Percentiles rank a stretch among this genome's conserved stretches.
Conservation (phyloP, 306 rosid species). For the Cicer chorassanicum region DNA sequence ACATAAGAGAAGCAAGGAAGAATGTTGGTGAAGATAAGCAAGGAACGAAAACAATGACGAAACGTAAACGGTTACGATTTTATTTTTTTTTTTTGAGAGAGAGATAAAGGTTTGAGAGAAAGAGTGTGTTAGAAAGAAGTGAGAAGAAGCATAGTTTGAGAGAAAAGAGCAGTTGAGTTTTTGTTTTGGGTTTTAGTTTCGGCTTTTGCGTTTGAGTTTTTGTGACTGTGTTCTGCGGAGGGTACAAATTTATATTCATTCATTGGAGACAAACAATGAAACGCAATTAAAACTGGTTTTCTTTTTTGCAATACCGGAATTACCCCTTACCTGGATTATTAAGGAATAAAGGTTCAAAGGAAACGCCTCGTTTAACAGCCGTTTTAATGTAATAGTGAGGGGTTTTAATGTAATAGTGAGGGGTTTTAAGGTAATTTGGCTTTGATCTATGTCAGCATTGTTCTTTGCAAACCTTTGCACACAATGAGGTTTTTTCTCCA, state of each 20-base stretch:
- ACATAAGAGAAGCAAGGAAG: constrained; percentile 33
- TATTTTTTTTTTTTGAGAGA: background rate
- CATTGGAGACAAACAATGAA: background rate
- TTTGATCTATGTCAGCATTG: no score
- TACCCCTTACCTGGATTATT: no score
- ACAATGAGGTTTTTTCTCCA: no score
- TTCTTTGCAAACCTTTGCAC: no score
- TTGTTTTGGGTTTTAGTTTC: constrained; percentile 13
- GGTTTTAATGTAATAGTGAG: no score
- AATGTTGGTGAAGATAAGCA: constrained; percentile 46
- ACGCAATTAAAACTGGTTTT: background rate
- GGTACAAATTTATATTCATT: background rate
- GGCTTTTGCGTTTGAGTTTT: constrained; percentile 18
- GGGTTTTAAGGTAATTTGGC: no score
- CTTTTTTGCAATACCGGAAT: no score
- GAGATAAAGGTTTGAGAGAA: background rate
- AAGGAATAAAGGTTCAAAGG: no score
- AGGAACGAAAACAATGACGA: constrained; percentile 3
- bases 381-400: no score
- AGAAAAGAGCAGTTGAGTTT: background rate
- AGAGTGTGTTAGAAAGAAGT: background rate
- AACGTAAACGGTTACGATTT: background rate
- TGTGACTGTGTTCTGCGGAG: no score
- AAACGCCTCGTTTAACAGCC: no score
- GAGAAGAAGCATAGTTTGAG: background rate